Evolutionary conservation across 805 yeast species (phyloP).

Genomic region (Priceomyces fermenticarens): DNA sequence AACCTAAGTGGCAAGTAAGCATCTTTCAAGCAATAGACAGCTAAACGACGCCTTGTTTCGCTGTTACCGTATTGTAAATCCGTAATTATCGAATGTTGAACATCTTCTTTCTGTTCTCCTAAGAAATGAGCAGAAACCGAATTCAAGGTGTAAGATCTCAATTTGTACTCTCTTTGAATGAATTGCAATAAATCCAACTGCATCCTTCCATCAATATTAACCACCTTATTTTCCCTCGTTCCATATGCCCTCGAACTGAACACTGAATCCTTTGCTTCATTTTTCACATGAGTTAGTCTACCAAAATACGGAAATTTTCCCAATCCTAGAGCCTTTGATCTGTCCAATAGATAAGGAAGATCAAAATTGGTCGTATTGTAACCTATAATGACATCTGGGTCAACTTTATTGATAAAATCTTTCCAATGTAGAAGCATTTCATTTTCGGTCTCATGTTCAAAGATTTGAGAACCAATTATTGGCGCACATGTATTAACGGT

Average conservation of each 20-base stretch:
- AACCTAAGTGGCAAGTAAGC: constrained; percentile 88
- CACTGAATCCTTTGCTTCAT: constrained; percentile 75
- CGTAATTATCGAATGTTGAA: constrained; percentile 94
- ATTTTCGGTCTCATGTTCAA: constrained; percentile 67
- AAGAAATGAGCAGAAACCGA: constrained; percentile 92
- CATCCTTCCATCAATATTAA: constrained; percentile 93
- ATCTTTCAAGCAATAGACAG: constrained; percentile 95
- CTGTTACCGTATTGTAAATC: constrained; percentile 88
- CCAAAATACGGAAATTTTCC: constrained; percentile 83
- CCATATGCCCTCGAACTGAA: constrained; percentile 97
- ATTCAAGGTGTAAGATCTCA: constrained; percentile 91
- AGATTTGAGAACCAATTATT: constrained; percentile 89
- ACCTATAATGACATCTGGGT: constrained; percentile 96
- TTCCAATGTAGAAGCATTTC: constrained; percentile 87
- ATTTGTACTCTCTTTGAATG: constrained; percentile 89
- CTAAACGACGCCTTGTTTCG: constrained; percentile 91
- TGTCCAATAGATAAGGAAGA: constrained; percentile 84
- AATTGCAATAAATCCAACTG: constrained; percentile 92
- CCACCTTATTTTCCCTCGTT: constrained; percentile 86
- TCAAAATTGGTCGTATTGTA: constrained; percentile 94
- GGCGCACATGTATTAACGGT: constrained; percentile 90
- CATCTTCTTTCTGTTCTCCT: constrained; percentile 97
- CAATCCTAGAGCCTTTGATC: constrained; percentile 73
- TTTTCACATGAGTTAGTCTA: constrained; percentile 61
- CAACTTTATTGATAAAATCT: constrained; percentile 77